phyloP scores from a whole-genome alignment of 2,329 filamentous ascomycete species.

The Aspergillus ruber region DNA sequence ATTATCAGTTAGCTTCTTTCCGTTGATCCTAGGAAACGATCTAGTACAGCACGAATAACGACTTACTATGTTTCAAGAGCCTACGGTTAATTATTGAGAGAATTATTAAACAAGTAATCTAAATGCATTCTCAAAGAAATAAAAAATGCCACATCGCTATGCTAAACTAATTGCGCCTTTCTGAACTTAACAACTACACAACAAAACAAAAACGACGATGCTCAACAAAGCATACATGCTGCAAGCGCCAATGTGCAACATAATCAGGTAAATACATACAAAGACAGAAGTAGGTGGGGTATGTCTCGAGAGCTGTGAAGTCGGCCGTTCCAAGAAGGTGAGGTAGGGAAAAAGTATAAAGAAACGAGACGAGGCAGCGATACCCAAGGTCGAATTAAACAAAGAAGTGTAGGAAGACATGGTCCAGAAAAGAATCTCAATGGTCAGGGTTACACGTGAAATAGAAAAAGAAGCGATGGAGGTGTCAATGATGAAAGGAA shows the following conservation, averaged over 20 bases:
- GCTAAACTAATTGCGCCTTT: slow-evolving; percentile 6
- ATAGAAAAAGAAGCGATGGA: neutral
- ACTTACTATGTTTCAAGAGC: no score
- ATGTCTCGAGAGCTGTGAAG: no score
- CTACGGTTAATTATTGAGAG: no score
- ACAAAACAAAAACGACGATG: slow-evolving; percentile 3
- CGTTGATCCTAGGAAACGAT: no score
- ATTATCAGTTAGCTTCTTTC: no score
- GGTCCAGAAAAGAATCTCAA: slow-evolving; percentile 2
- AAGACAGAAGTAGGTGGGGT: no score
- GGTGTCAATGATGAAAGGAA: no score
- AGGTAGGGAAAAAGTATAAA: neutral
- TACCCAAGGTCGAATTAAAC: neutral
- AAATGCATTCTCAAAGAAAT: neutral
- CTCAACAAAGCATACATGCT: neutral
- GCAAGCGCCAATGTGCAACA: no score
- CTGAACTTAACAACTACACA: neutral
- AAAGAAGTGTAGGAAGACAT: slow-evolving; percentile 1
- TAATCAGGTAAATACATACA: no score
- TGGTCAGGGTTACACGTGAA: neutral
- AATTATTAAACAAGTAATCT: no score
- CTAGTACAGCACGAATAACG: no score
- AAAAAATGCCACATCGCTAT: slow-evolving; percentile 6
- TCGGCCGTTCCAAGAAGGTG: neutral
- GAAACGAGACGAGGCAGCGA: neutral